A percentile compares a stretch with the other conserved stretches of the same genome.
phyloP scores from a whole-genome alignment of 73 alveolate genomes.

The Blepharisma stoltei region DNA sequence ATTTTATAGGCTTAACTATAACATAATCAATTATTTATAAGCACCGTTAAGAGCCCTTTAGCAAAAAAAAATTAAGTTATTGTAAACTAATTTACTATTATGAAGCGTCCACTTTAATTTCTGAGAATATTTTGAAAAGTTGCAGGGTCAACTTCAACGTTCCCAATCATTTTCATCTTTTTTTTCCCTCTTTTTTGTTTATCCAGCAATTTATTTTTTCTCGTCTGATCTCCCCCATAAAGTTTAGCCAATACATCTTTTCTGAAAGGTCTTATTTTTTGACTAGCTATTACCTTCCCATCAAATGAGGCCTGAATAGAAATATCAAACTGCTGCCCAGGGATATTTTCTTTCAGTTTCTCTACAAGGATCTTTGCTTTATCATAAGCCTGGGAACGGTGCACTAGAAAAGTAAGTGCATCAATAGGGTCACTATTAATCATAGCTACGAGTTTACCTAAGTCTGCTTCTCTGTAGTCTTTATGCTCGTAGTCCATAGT shows the following conservation, averaged over 20 bases:
- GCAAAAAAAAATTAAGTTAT: too few relatives aligned
- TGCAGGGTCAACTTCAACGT: conserved; percentile 51
- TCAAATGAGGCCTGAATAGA: conserved; percentile 84
- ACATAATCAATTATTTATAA: too few relatives aligned
- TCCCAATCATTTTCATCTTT: conserved; percentile 64
- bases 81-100: too few relatives aligned
- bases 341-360: conserved; percentile 62
- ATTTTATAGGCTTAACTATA: too few relatives aligned
- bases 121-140: conserved; percentile 41
- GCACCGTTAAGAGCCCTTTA: too few relatives aligned
- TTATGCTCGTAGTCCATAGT: conserved; percentile 80
- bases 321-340: conserved; percentile 68
- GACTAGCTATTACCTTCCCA: conserved; percentile 86
- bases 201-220: conserved; percentile 80
- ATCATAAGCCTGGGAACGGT: conserved; percentile 60
- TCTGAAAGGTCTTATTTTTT: conserved; percentile 40
- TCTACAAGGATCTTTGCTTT: conserved; percentile 51
- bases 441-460: conserved; percentile 55
- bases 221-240: conserved; percentile 88
- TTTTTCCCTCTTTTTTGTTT: conserved; percentile 79
- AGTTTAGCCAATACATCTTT: conserved; percentile 75
- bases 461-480: conserved; percentile 61
- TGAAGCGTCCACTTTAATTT: conserved; percentile 26
- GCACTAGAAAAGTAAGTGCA: conserved; percentile 80
- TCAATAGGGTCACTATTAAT: conserved; percentile 84